Evolutionary conservation across 495 filamentous ascomycete genomes (phyloP), one percentile per base, ranked within the genome.

Genomic region (Chaetomidium leptoderma): DNA sequence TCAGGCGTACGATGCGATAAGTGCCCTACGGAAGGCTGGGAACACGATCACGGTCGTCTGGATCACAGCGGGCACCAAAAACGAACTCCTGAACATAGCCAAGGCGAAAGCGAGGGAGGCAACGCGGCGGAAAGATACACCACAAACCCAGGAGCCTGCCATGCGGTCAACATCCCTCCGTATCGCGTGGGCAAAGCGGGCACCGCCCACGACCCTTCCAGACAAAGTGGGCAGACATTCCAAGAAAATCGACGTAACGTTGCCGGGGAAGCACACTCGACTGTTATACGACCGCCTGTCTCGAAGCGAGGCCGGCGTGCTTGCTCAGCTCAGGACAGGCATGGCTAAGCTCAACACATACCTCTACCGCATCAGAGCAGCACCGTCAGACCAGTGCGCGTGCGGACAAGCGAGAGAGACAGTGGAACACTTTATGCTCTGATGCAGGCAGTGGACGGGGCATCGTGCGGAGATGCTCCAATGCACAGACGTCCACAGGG

Each of bases 281-380:
- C 40, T 6, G 19, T n/a, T 23, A 3, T 23, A 43, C 21, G 40
- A 43, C 40, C 40, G 40, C 40, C 19, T 43, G 40, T 23, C 40
- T 21, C 21, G 40, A n/a, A 43, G 21, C 27, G 30, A 56, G 37
- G 27, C 49, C 21, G 36, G n/a, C 27, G 30, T 40, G 21, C 13
- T 37, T 16, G 54, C 43, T 17, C 43, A 57, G 32, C 43, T 46
- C 8, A 48, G 42, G 23, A 57, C 43, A 14, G 32, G 54, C 53
- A 37, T 53, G n/a, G 50, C 50, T 8, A 42, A 17, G 24, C 35
- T 57, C 29, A 56, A 44, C 16, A 36, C 14, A 7, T 26, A 30
- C 42, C 42, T 56, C 53, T 27, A 49, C 47, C 30, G 2, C 33
- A 19, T 50, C 17, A 23, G 26, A 11, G 26, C 29, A 48, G 10